Evolutionary conservation across 108 stramenopile species (phyloP).

Genomic region (Cyclotella baltica): DNA sequence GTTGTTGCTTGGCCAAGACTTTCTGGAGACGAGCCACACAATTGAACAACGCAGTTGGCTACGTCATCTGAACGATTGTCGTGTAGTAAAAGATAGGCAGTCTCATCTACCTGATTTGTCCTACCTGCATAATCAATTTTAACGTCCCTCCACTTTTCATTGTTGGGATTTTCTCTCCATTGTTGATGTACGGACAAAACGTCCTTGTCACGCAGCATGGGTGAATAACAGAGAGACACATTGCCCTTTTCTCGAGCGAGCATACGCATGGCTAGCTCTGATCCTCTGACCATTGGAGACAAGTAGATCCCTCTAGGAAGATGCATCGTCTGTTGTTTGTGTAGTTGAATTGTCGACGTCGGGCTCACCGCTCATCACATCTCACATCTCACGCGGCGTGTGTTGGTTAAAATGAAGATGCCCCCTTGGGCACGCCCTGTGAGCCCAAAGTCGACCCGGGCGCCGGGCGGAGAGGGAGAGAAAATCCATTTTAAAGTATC

Average conservation of each 20-base stretch:
- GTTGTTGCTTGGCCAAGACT: conserved; percentile 47
- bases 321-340: background rate
- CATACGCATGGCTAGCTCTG: conserved; percentile 62
- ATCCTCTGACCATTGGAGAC: conserved; percentile 74
- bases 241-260: conserved; percentile 54
- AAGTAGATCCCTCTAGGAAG: conserved; percentile 45
- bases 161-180: conserved; percentile 5
- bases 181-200: conserved; percentile 44
- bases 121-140: conserved; percentile 47
- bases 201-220: conserved; percentile 65
- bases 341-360: background rate
- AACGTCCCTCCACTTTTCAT: conserved; percentile 8
- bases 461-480: background rate
- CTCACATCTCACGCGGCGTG: too few relatives aligned
- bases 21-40: conserved; percentile 54
- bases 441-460: background rate
- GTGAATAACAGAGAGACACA: conserved; percentile 58
- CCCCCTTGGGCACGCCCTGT: too few relatives aligned
- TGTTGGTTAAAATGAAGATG: too few relatives aligned
- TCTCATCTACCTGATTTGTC: conserved; percentile 30
- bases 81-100: conserved; percentile 46
- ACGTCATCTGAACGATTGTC: conserved; percentile 44
- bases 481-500: background rate
- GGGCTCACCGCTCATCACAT: too few relatives aligned
- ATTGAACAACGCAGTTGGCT: conserved; percentile 53